Evolutionary conservation across 805 yeast species (phyloP), one percentile per base, ranked within the genome.

Genomic region (Hanseniaspora singularis): DNA sequence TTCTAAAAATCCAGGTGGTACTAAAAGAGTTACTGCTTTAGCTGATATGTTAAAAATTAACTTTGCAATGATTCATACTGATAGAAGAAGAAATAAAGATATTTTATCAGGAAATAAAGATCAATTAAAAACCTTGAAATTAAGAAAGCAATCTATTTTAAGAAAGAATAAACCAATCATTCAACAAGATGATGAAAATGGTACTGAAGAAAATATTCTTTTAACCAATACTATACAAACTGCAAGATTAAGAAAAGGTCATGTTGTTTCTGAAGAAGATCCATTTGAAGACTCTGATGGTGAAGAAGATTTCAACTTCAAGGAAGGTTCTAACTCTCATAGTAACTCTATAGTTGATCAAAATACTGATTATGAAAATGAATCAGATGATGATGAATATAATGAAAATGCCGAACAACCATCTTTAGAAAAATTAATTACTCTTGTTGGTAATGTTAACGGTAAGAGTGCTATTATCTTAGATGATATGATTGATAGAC

Each of bases 11-110:
- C 97, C 99, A 18, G 99, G 98, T 52, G 98, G 98, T 49, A 88
- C 99, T 18, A 92, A 92, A 63, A 76, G 98, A 54, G 99, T 92
- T 46, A 92, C 99, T 16, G 88, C 96, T 1, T 71, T 92, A 56
- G 98, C 98, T n/a, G 98, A 94, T 66, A 78, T 94, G 32, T 72
- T 92, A 56, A 89, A 89, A 66, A 84, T 92, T 55, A 87, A 92
- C 64, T 92, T 92, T 61, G 99, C 98, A 50, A 89, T 92, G 97
- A 89, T 94, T 55, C 97, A 92, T 62, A 92, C 98, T 18, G 99
- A 92, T 66, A 77, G 97, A 60, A 80, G 96, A 65, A 79, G 98
- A 65, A 74, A 80, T 38, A 81, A 81, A 56, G 95, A 83, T 64
- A 56, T 66, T 37, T 63, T 65, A 49, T 58, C 72, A 14, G 70